These are phyloP conservation scores for Picochlorum sp. DNA, from an alignment of 139 green algal species.

Conservation along the genomic window DNA sequence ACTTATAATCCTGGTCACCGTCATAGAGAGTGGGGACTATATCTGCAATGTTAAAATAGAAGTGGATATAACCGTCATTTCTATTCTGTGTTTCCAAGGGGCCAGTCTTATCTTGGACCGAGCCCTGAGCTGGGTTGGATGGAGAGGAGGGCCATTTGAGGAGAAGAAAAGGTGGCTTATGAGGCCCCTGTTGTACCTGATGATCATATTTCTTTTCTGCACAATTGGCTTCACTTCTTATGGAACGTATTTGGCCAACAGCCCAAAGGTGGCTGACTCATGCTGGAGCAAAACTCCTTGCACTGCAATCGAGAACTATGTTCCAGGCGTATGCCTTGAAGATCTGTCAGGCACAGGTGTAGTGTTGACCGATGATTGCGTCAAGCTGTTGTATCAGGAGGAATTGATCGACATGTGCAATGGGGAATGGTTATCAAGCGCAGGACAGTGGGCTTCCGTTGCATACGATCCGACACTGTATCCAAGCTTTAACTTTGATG, in stretches of 20 bases:
- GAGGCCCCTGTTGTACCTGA: neutral
- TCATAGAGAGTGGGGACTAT: no score
- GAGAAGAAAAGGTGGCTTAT: neutral
- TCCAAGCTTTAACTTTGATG: neutral
- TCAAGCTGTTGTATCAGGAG: neutral
- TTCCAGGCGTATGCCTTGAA: neutral
- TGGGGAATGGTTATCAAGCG: neutral
- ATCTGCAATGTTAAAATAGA: neutral
- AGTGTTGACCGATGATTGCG: neutral
- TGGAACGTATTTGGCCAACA: neutral
- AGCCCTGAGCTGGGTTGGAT: neutral
- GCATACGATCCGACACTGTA: neutral
- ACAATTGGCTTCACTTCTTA: neutral
- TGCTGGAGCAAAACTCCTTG: neutral
- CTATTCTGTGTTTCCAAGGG: neutral
- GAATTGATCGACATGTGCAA: neutral
- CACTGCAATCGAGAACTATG: neutral
- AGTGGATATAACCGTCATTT: neutral
- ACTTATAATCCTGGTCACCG: no score
- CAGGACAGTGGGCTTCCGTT: neutral
- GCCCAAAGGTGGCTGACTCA: neutral
- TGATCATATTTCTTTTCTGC: neutral
- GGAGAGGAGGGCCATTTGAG: neutral
- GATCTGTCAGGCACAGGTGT: neutral
- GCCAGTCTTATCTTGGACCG: neutral